A percentile compares a stretch with the other conserved stretches of the same genome.
These are phyloP conservation scores for Sarocladiaceae sp. DNA, from an alignment of 2,329 filamentous ascomycete species.

Conservation along the genomic window DNA sequence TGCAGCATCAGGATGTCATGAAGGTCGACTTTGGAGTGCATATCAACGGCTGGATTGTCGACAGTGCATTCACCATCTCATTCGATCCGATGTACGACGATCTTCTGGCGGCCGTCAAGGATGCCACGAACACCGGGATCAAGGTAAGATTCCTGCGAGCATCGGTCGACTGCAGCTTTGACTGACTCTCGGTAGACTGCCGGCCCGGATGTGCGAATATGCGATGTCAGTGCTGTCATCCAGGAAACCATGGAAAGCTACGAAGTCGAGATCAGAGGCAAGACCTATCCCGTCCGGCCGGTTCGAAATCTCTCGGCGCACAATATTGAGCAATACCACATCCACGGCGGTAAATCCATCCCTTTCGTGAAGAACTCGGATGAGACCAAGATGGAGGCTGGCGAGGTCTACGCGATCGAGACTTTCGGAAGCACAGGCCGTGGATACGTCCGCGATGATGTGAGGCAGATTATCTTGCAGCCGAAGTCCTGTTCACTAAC, in stretches of 20 bases:
- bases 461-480: background rate
- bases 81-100: constrained; percentile 71
- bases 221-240: constrained; percentile 74
- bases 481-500: background rate
- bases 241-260: constrained; percentile 91
- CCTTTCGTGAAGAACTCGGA: constrained; percentile 82
- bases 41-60: constrained; percentile 71
- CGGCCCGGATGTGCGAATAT: constrained; percentile 82
- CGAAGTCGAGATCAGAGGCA: constrained; percentile 75
- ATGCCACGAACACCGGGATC: constrained; percentile 78
- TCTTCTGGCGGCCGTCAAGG: constrained; percentile 65
- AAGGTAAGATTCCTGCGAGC: constrained; percentile 35
- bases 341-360: constrained; percentile 85
- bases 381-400: constrained; percentile 92
- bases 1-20: constrained; percentile 67
- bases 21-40: constrained; percentile 78
- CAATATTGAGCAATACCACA: constrained; percentile 78
- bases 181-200: constrained; percentile 36
- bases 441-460: constrained; percentile 65
- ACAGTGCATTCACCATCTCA: constrained; percentile 71
- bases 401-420: constrained; percentile 88
- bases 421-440: constrained; percentile 89
- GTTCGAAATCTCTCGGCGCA: constrained; percentile 83
- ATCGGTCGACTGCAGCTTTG: no score
- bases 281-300: constrained; percentile 71